phyloP scores from a whole-genome alignment of 495 filamentous ascomycete species.

The Elasticomyces elasticus region DNA sequence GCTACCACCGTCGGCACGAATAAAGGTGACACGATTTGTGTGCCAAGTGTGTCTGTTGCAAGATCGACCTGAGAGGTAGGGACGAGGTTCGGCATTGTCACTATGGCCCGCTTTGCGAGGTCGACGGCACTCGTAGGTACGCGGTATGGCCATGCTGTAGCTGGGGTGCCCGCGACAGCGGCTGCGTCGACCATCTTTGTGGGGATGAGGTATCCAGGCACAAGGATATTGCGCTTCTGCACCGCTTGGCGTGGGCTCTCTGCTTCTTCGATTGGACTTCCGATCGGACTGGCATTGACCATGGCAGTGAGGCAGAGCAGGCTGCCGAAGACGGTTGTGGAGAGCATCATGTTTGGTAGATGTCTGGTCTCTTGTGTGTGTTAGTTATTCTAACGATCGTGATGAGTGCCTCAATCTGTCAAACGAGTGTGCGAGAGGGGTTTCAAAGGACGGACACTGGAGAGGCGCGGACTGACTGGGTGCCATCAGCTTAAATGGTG shows the following conservation, averaged over 20 bases:
- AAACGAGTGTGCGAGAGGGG: too few species aligned
- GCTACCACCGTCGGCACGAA: constrained; percentile 1
- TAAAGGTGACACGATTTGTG: neutral
- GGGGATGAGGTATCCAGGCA: neutral
- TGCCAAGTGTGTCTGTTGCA: constrained; percentile 4
- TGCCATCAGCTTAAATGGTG: too few species aligned
- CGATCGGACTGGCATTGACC: neutral
- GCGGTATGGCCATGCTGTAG: neutral
- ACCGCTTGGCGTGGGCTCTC: neutral
- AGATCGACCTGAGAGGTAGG: constrained; percentile 1
- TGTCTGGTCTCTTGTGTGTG: neutral
- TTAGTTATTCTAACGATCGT: neutral
- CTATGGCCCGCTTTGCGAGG: neutral
- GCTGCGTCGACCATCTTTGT: neutral
- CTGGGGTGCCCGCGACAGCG: neutral
- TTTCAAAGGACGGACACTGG: too few species aligned
- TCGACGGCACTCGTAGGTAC: neutral
- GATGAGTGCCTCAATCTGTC: too few species aligned
- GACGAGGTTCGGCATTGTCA: neutral
- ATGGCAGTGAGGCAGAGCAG: neutral
- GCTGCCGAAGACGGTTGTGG: neutral
- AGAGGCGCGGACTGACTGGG: too few species aligned
- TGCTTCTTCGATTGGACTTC: neutral
- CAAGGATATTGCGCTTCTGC: constrained; percentile 2
- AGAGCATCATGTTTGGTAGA: neutral